phyloP scores from a whole-genome alignment of 1,284 basidiomycete genomes.

The Malassezia furfur region DNA sequence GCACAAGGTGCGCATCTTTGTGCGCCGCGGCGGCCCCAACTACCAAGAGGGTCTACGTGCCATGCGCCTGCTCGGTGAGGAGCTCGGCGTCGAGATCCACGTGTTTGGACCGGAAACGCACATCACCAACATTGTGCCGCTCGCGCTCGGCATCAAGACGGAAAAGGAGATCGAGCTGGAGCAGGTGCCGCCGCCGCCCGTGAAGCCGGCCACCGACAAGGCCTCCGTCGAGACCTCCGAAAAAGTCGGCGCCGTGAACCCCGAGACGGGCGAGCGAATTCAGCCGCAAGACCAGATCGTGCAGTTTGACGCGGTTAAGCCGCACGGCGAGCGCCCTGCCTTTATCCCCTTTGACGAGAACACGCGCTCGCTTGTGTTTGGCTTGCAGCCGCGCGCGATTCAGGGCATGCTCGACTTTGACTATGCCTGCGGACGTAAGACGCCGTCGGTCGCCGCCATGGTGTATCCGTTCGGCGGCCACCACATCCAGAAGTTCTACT shows the following conservation, averaged over 20 bases:
- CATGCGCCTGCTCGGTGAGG: constrained; percentile 94
- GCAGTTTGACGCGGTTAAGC: constrained; percentile 57
- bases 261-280: constrained; percentile 62
- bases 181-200: constrained; percentile 47
- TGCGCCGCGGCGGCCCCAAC: constrained; percentile 96
- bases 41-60: constrained; percentile 99
- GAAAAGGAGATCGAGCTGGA: constrained; percentile 44
- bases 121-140: constrained; percentile 96
- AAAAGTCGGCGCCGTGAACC: constrained; percentile 64
- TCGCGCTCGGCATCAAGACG: constrained; percentile 70
- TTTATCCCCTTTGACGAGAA: constrained; percentile 60
- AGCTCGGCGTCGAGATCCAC: constrained; percentile 89
- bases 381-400: constrained; percentile 96
- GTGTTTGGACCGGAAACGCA: constrained; percentile 94
- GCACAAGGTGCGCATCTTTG: constrained; percentile 55
- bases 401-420: constrained; percentile 99
- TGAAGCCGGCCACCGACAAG: constrained; percentile 25
- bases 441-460: constrained; percentile 97
- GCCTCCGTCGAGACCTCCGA: constrained; percentile 21
- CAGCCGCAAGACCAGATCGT: constrained; percentile 79
- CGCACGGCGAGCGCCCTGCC: constrained; percentile 28
- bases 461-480: constrained; percentile 99
- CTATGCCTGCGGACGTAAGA: constrained; percentile 85
- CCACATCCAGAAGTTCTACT: constrained; percentile 99
- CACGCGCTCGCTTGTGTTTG: constrained; percentile 92